These are phyloP conservation scores for Calophaca sinica DNA, from an alignment of 306 rosid species.

Conservation along the genomic window DNA sequence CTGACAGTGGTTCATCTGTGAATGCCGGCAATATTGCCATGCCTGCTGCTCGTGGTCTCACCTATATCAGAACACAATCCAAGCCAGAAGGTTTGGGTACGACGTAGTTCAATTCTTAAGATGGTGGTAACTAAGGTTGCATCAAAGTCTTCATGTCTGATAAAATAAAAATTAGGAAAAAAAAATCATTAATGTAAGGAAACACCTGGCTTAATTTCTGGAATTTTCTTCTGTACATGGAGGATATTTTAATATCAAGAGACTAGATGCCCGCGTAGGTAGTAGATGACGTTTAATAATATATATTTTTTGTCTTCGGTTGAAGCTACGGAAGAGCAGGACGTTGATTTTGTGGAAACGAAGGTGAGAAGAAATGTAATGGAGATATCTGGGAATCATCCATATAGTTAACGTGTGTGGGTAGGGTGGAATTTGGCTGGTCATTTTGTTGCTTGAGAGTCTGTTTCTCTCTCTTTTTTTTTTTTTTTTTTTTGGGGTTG, in stretches of 20 bases:
- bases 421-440: slow-evolving; percentile 1
- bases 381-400: slow-evolving; percentile 31
- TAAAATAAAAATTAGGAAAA: slow-evolving; percentile 21
- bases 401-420: slow-evolving; percentile 20
- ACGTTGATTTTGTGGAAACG: slow-evolving; percentile 42
- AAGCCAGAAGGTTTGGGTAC: slow-evolving; percentile 70
- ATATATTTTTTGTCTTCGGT: background rate
- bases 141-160: slow-evolving; percentile 22
- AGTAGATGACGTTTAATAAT: slow-evolving; percentile 38
- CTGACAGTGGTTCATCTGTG: slow-evolving; percentile 58
- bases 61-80: slow-evolving; percentile 84
- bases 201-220: slow-evolving; percentile 36
- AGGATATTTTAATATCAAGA: slow-evolving; percentile 44
- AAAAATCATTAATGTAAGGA: slow-evolving; percentile 17
- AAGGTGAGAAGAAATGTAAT: slow-evolving; percentile 35
- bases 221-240: slow-evolving; percentile 59
- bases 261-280: slow-evolving; percentile 36
- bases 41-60: slow-evolving; percentile 73
- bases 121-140: slow-evolving; percentile 6
- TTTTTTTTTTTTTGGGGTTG: slow-evolving; percentile 13
- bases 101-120: slow-evolving; percentile 42
- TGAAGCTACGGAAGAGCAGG: slow-evolving; percentile 40
- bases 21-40: slow-evolving; percentile 44
- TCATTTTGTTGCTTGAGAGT: slow-evolving; percentile 1
- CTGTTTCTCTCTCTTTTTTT: slow-evolving; percentile 25